Conservation (phyloP, 305 asterid species). For the Rubia peregrina region DNA sequence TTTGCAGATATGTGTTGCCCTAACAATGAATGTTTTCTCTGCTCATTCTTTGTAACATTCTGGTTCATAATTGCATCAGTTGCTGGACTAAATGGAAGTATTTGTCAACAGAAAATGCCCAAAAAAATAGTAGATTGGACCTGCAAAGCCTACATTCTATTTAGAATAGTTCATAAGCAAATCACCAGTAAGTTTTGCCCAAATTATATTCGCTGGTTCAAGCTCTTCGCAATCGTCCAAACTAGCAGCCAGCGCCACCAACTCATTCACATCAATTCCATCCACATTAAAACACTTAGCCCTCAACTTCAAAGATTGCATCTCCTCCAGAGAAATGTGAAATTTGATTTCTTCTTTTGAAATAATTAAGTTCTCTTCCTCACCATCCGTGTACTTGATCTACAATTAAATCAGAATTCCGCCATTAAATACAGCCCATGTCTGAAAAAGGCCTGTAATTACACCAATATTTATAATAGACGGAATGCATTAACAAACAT, state of each 20-base stretch:
- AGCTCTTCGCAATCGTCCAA: slow-evolving; percentile 69
- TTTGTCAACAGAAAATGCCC: background rate
- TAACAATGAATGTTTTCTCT: background rate
- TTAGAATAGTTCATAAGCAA: background rate
- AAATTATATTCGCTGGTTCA: slow-evolving; percentile 80
- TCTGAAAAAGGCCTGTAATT: slow-evolving; percentile 1
- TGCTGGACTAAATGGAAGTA: background rate
- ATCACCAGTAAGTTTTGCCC: slow-evolving; percentile 98
- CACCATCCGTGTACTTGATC: slow-evolving; percentile 82
- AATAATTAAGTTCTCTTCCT: slow-evolving; percentile 55
- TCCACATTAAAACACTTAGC: slow-evolving; percentile 51
- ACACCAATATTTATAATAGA: background rate
- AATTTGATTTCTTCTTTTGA: slow-evolving; percentile 72
- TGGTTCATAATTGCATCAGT: background rate
- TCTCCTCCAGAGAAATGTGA: slow-evolving; percentile 56
- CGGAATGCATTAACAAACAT: background rate
- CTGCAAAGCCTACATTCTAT: background rate
- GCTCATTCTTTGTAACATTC: background rate
- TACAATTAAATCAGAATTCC: slow-evolving; percentile 36
- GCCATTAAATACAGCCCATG: slow-evolving; percentile 16
- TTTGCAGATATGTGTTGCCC: background rate
- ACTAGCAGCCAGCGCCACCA: slow-evolving; percentile 85
- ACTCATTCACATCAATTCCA: slow-evolving; percentile 70
- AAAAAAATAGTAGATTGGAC: background rate
- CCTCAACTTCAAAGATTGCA: slow-evolving; percentile 49